These are phyloP conservation scores for Paecilomyces niveus DNA, from an alignment of 2,329 filamentous ascomycete genomes.

Conservation along the genomic window DNA sequence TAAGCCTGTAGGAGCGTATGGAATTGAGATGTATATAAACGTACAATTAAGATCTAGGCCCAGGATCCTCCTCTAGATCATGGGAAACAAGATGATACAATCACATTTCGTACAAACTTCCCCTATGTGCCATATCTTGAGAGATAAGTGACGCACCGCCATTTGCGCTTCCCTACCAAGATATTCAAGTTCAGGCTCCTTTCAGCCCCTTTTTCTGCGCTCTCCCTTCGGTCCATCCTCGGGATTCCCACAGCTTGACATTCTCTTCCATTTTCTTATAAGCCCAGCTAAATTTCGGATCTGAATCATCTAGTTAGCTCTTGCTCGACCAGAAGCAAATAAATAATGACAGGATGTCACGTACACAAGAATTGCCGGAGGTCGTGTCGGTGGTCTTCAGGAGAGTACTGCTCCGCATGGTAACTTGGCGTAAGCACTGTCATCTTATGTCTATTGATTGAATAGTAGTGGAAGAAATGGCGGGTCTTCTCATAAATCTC, in stretches of 20 bases:
- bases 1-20: no score
- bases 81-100: neutral
- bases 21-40: no score
- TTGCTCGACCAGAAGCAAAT: neutral
- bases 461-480: slow-evolving; percentile 43
- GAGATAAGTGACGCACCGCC: neutral
- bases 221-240: neutral
- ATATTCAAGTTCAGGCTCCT: neutral
- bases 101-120: neutral
- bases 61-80: neutral
- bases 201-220: neutral
- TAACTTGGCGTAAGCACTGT: slow-evolving; percentile 54
- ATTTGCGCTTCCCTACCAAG: neutral
- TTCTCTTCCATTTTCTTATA: slow-evolving; percentile 44
- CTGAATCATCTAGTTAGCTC: slow-evolving; percentile 6
- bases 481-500: slow-evolving; percentile 43
- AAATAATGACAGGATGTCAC: slow-evolving; percentile 1
- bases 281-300: slow-evolving; percentile 37
- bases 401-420: slow-evolving; percentile 46
- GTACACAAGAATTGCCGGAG: slow-evolving; percentile 48
- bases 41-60: no score
- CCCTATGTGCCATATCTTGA: neutral
- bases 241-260: slow-evolving; percentile 35
- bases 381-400: slow-evolving; percentile 55
- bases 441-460: slow-evolving; percentile 60